Base-by-base conservation (phyloP, 306 rosid species). In the Urtica urens region DNA sequence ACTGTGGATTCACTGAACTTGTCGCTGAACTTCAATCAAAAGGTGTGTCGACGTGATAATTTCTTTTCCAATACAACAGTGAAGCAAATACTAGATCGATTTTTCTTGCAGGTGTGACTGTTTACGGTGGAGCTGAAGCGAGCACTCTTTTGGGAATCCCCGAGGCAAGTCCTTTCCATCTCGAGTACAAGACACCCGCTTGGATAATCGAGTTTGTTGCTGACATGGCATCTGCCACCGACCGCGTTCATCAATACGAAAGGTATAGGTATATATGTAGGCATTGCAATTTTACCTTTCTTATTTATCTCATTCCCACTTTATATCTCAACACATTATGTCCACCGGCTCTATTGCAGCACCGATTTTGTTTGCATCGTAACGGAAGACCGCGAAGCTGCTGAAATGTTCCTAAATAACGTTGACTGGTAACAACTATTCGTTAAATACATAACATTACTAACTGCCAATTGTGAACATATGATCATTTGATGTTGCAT, bases 151-250 rank as follows among this genome's bases (percentile, higher is more conserved):
- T 84, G 49, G 66, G 71, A 8, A 62, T 84, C 60, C 10, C 58
- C 5, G 79, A 74, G 76, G 68, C 75, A 19, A 42, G 50, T 44
- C 65, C 76, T 7, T 71, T 81, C 46, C 86, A 81, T 70, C 77
- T 70, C 3, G 97, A 88, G 65, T 84, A 80, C 51, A 77, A 86
- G 56, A 72, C 83, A 50, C 41, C 78, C 67, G 76, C 93, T 47
- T 88, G 93, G 77, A 68, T 93, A 17, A 53, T 88, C 44, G 95
- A 88, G 71, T 70, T 88, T 38, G 95, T 84, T 27, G 95, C 78
- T 16, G 92, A 88, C 44, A 79, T 88, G 20, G 59, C 35, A 45
- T 69, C 77, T 53, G 97, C 97, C 53, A 74, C 81, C 68, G 69
- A 79, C 42, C 97, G 81, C 73, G 84, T 88, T 53, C 65, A 72